These are phyloP conservation scores for Ophiostoma perfectum DNA, from an alignment of 2,329 filamentous ascomycete species.

Conservation along the genomic window DNA sequence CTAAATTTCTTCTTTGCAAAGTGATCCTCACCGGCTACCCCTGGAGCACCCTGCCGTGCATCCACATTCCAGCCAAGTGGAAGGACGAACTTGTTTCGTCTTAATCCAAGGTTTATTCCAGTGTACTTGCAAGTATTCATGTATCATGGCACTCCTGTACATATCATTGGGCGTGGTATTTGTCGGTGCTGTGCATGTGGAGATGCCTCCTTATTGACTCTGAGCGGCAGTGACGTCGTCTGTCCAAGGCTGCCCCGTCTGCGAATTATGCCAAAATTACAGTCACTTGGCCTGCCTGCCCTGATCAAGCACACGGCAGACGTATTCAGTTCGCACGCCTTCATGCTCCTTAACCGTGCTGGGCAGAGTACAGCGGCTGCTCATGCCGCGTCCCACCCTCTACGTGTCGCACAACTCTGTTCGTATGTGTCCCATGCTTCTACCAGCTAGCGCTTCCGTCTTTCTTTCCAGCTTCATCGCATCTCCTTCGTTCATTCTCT, in stretches of 20 bases:
- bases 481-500: not conserved
- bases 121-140: not conserved
- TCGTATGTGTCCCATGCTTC: not conserved
- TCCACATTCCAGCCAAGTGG: slow-evolving; percentile 9
- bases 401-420: too few species aligned
- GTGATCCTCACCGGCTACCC: not conserved
- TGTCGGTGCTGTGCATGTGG: not conserved
- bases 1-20: not conserved
- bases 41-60: slow-evolving; percentile 3
- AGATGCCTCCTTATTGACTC: slow-evolving; percentile 4
- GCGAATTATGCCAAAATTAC: not conserved
- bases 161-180: not conserved
- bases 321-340: too few species aligned
- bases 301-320: not conserved
- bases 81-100: slow-evolving; percentile 1
- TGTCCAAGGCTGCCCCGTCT: slow-evolving; percentile 1
- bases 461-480: not conserved
- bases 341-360: not conserved
- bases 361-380: not conserved
- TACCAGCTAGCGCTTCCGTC: not conserved
- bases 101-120: not conserved
- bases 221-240: not conserved
- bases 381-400: not conserved
- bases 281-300: not conserved
- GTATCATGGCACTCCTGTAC: not conserved